Conservation (phyloP, 345 rosid species). For the Populus pruinosa region DNA sequence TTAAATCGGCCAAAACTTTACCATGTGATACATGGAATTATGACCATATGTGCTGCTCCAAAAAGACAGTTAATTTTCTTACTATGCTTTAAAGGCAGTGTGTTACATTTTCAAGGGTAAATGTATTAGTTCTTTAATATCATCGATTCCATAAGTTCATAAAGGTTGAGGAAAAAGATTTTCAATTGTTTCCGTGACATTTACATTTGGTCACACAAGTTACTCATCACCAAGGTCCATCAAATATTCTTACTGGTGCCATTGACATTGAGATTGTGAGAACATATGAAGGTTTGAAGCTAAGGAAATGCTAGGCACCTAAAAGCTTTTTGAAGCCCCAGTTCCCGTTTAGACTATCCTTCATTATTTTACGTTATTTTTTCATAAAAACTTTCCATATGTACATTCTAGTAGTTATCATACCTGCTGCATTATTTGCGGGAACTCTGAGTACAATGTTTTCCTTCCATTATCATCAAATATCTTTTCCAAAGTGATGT, state of each 20-base stretch:
- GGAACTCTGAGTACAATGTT: constrained; percentile 28
- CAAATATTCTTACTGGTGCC: background rate
- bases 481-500: constrained; percentile 28
- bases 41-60: background rate
- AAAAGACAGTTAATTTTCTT: background rate
- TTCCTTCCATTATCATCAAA: constrained; percentile 32
- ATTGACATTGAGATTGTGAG: background rate
- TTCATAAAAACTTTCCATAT: background rate
- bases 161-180: background rate
- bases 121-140: background rate
- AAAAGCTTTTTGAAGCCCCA: background rate
- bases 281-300: background rate
- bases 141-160: background rate
- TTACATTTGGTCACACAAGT: background rate
- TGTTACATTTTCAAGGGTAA: background rate
- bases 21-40: background rate
- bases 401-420: background rate
- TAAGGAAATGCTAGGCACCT: background rate
- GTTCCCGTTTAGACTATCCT: background rate
- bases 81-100: background rate
- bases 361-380: background rate
- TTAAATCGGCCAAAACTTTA: background rate
- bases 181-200: background rate
- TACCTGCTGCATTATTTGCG: constrained; percentile 36
- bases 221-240: background rate